Evolutionary conservation across 2,329 filamentous ascomycete species (phyloP), one percentile per base, ranked within the genome.

Genomic region (Pseudophaeomoniella oleicola): DNA sequence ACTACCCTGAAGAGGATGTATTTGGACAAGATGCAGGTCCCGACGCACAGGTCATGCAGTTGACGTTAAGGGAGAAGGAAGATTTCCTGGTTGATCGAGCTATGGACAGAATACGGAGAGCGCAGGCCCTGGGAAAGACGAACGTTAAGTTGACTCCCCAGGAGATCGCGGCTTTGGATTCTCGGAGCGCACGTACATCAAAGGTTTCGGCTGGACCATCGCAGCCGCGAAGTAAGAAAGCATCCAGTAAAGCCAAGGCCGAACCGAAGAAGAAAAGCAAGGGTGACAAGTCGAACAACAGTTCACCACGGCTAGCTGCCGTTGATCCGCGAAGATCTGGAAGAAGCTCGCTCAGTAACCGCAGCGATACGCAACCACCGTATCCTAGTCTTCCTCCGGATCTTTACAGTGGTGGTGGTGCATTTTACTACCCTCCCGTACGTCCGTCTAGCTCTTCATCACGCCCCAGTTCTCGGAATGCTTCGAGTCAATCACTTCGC

Each of bases 141-240:
- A 82, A 92, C 39, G 83, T 94, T 38, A 81, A 78, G 53, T 69
- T 96, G 44, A 85, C 72, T 47, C 72, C 78, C 50, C 75, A 81
- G 37, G 87, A 94, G 56, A 65, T 94, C 47, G 80, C 78, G 42
- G 86, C 85, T 33, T 67, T 93, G 46, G 80, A 88, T 52, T 72
- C 76, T 42, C n/a, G n/a, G n/a, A 40, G 41, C 42, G 46, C 44
- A 38, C 45, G 42, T 37, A 43, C 67, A 71, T 49, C 63, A 71
- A 43, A 72, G 75, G 53, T 72, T 39, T 34, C 37, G 37, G 38
- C 46, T 43, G 41, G 50, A 45, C 39, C 39, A 36, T n/a, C n/a
- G n/a, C 22, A 46, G 50, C 42, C 49, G 36, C 38, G 45, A 34
- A 34, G 49, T 45, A 49, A 50, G 42, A 38, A 40, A 22, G 37